Evolutionary conservation across 208 protist species (phyloP).

Genomic region (Acanthamoeba castellanii): DNA sequence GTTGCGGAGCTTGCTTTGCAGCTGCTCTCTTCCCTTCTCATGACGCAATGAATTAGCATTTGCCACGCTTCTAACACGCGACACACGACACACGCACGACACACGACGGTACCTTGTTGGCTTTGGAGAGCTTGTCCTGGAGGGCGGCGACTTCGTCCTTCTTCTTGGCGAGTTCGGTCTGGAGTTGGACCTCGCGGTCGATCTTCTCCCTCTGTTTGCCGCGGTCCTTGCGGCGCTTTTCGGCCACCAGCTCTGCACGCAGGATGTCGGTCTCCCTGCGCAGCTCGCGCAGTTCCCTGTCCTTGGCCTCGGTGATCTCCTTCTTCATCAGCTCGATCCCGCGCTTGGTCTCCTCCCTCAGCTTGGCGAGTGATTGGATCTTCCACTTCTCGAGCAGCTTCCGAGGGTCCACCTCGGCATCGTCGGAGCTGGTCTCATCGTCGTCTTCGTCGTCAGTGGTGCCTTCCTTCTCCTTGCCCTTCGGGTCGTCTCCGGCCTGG

Average conservation of each 20-base stretch:
- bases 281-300: neutral
- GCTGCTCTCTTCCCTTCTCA: neutral
- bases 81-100: neutral
- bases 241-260: neutral
- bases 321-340: constrained; percentile 39
- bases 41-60: too few relatives aligned
- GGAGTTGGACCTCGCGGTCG: constrained; percentile 2
- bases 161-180: constrained; percentile 27
- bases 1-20: neutral
- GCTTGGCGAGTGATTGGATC: neutral
- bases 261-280: constrained; percentile 28
- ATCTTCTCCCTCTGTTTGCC: constrained; percentile 31
- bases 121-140: neutral
- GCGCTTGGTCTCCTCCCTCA: constrained; percentile 11
- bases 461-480: neutral
- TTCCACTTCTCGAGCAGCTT: constrained; percentile 44
- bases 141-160: constrained; percentile 1
- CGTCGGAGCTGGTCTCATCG: neutral
- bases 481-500: neutral
- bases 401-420: neutral
- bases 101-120: constrained; percentile 18
- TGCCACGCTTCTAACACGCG: neutral
- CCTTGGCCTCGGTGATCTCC: constrained; percentile 22
- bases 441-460: neutral
- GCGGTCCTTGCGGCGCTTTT: constrained; percentile 8